phyloP scores from a whole-genome alignment of 768 basidiomycete genomes.

The Tremella fuciformis region DNA sequence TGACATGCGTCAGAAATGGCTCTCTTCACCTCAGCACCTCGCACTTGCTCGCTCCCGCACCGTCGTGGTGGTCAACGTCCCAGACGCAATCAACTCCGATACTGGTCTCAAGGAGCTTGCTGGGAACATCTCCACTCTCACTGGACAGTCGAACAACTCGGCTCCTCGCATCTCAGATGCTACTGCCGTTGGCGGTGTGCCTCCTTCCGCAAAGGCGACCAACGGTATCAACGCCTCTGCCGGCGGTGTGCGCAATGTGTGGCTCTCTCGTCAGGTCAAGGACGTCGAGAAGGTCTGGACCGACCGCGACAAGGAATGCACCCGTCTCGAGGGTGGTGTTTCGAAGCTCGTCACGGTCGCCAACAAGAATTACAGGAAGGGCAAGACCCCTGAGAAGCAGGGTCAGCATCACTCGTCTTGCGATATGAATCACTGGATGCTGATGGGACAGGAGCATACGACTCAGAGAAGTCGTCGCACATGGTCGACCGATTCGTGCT shows the following conservation, averaged over 20 bases:
- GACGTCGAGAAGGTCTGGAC: constrained; percentile 49
- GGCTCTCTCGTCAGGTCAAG: constrained; percentile 50
- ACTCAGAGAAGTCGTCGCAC: constrained; percentile 28
- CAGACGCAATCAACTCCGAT: constrained; percentile 43
- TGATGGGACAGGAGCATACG: constrained; percentile 28
- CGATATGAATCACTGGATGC: not conserved
- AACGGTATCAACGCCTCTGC: constrained; percentile 18
- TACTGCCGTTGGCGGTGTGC: constrained; percentile 1
- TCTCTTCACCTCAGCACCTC: constrained; percentile 48
- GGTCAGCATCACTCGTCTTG: constrained; percentile 23
- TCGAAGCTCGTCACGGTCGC: constrained; percentile 47
- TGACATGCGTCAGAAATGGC: constrained; percentile 49
- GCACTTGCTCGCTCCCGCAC: constrained; percentile 47
- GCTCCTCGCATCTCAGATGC: constrained; percentile 15
- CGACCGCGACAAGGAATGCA: constrained; percentile 49
- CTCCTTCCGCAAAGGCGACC: constrained; percentile 10
- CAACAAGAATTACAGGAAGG: constrained; percentile 51
- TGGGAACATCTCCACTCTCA: constrained; percentile 27
- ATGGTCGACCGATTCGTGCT: constrained; percentile 44
- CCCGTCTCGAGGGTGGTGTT: constrained; percentile 50
- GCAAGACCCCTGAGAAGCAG: constrained; percentile 48
- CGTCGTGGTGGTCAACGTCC: constrained; percentile 47
- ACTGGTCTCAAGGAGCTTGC: constrained; percentile 44
- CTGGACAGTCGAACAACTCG: constrained; percentile 10
- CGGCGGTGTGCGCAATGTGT: constrained; percentile 43